Base-by-base conservation (phyloP, 2,329 filamentous ascomycete genomes). In the Fusarium poae region DNA sequence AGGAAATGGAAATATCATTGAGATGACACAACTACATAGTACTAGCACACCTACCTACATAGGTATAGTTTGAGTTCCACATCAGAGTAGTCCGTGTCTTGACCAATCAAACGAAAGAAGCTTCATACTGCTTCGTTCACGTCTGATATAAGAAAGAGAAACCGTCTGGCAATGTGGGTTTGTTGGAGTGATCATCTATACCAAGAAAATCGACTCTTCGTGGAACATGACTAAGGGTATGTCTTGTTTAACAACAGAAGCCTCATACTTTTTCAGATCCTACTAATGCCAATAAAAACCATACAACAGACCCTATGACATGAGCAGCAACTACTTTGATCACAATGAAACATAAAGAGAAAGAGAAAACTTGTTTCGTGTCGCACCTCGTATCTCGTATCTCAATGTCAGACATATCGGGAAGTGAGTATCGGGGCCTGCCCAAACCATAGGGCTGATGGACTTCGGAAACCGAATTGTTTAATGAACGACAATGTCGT, bases 151-250 rank as follows among this genome's bases (percentile, higher is more conserved):
- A 23, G 32, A 15, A 48, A 29, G 45, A 20, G 29, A 15, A 42
- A 0, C 15, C 16, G 13, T 6, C 1, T 6, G 0, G 0, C 13
- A 25, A 25, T 25, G 25, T 25, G n/a, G n/a, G n/a, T n/a, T n/a
- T n/a, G n/a, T 25, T 25, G 25, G 25, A n/a, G n/a, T n/a, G n/a
- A n/a, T n/a, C 25, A 25, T 25, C 25, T 25, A 25, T 25, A 25
- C 25, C 25, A 25, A 25, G 25, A 25, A 7, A 25, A 25, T 25
- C 7, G 25, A 25, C 7, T 5, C 20, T 42, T 11, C 13, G 21
- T 23, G 11, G 6, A 5, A 21, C 13, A 8, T 4, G 0, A 16
- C 21, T 16, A 9, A 6, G 16, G 9, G 10, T 25, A 16, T 21
- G 8, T 25, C 10, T 42, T 23, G 39, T 42, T 23, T 10, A 7